Base-by-base conservation (phyloP, 2,329 filamentous ascomycete genomes). In the Rhexocercosporidium sp. region DNA sequence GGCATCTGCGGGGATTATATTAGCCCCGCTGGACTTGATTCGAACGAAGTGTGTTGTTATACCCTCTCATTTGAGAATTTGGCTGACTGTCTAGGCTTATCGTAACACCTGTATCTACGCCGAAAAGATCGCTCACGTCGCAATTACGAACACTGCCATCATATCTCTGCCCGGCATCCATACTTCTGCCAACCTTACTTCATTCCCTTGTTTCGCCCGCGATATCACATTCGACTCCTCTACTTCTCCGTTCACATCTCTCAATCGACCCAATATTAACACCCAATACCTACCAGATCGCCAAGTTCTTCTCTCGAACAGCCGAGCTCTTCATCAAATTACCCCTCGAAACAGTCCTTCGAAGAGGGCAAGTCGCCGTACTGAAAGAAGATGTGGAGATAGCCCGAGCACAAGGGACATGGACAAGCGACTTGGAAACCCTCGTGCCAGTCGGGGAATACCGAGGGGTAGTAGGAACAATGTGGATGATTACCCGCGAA, bases 311-410 rank as follows among this genome's bases (percentile, higher is more conserved):
- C 72, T 89, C 92, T 16, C 94, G 92, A 2, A 89, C 90, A 0
- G 84, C 89, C 1, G 94, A 97, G 59, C 86, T 98, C 37, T 92
- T 96, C 74, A 80, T 97, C 72, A 94, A 95, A 75, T 87, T 98
- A 14, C 96, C 96, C 0, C 83, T 98, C 4, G 96, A 99, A 80
- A 98, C 95, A 0, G 92, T 97, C 18, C 85, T 98, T 8, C 90
- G 96, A 57, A 88, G 96, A 67, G 95, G 93, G 5, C 96, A 99
- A 79, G 90, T 96, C 67, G 84, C 90, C 1, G 88, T 93, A 0
- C 84, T 93, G 54, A 57, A 67, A 34, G 57, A 68, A 56, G 70
- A 69, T 25, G 31, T 59, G 18, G 31, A 59, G 34, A 29, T 44
- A 12, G 62, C 84, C 57, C 70, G 25, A 4, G 51, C 34, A 11